Evolutionary conservation across 2,329 filamentous ascomycete species (phyloP), one percentile per base, ranked within the genome.

Genomic region (Truncatella angustata): DNA sequence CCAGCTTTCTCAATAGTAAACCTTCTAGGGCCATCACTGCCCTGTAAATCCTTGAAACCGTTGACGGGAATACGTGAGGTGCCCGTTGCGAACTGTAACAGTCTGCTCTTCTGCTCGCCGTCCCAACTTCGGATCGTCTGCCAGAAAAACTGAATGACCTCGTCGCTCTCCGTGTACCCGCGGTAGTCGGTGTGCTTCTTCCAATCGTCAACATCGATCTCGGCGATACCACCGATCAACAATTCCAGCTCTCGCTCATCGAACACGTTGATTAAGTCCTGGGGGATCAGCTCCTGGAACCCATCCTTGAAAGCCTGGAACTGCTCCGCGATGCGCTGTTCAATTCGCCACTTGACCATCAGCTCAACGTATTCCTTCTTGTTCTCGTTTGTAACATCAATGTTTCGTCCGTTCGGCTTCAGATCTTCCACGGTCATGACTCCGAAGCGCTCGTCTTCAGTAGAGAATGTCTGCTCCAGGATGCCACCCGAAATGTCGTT

Each of bases 111-210:
- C 73, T 99, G 94, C 72, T 99, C 94, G 24, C 94, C 91, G 69
- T 99, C 94, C 94, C 94, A 99, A 56, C 85, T 90, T 60, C 93
- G 87, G 59, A 99, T 94, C 55, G 89, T 93, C 78, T 96, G 92
- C 94, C 94, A 99, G 82, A 99, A 99, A 78, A 95, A 92, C 71
- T 95, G 90, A 60, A 99, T 94, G 23, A 99, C 94, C 66, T 97
- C 91, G 64, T 99, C 94, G 52, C 87, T 91, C 74, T 99, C 94
- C 9, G 95, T 97, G 80, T 99, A 99, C 50, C 94, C 94, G 62
- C 94, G 88, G 73, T 99, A 99, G 68, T 99, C 94, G 43, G 94
- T 99, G 75, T 99, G 94, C 79, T 99, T 99, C 87, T 99, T 97
- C 94, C 94, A 99, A 73, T 99, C 94, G 55, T 99, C 94, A 14